Base-by-base conservation (phyloP, 2,329 filamentous ascomycete species). In the Pyrenochaeta sp. region DNA sequence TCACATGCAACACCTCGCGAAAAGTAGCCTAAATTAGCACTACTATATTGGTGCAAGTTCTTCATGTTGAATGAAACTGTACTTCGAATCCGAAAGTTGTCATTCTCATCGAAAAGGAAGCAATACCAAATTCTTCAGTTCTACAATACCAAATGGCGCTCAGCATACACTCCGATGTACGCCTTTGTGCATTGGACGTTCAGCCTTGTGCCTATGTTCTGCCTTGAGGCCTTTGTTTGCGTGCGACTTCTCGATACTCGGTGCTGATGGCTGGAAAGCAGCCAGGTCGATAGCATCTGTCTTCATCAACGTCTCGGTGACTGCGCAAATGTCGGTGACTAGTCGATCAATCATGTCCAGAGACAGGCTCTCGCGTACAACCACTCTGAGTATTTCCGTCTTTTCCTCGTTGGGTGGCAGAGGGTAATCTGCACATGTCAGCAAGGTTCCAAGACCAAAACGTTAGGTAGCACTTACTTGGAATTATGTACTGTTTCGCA, bases 401-500 rank as follows among this genome's bases (percentile, higher is more conserved):
- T 82, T 78, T 14, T 87, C 82, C 67, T 86, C 85, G 37, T 77
- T 79, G 0, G 87, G 87, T 7, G 87, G 87, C 4, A 90, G 78
- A 1, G 85, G 83, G 68, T 90, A 90, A 76, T 90, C 79, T 81
- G 51, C 31, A 37, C 20, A 36, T 29, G 51, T 67, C 32, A 69
- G 63, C 32, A 53, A 12, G 27, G 20, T 27, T 45, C 33, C 46
- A 31, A 20, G n/a, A 41, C 48, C 17, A n/a, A n/a, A n/a, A 40
- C 1, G 17, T 36, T 4, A 29, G 65, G n/a, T 6, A 21, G 18
- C 10, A 69, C 78, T 68, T 74, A 82, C 80, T 90, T 18, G 87
- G 87, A 51, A 90, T 86, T 54, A 90, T 90, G 77, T 89, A 90
- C 73, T 89, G 86, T 67, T 87, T 87, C 4, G 85, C 84, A 12